These are phyloP conservation scores for Colletotrichum limetticola DNA, from an alignment of 2,329 filamentous ascomycete genomes.

Conservation along the genomic window DNA sequence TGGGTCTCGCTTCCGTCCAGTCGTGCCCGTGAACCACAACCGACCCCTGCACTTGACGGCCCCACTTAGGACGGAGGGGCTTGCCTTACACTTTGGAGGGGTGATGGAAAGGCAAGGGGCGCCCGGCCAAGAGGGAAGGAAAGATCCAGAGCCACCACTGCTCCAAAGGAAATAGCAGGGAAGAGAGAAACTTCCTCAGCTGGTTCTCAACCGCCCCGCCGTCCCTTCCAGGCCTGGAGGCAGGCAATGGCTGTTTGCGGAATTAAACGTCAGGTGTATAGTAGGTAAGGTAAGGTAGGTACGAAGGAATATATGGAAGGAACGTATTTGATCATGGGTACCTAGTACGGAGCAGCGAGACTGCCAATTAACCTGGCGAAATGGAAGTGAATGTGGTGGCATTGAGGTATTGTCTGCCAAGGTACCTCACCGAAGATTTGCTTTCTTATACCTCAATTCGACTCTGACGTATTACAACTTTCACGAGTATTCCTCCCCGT, in stretches of 20 bases:
- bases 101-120: constrained; percentile 11
- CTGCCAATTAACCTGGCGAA: neutral
- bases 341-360: neutral
- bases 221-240: neutral
- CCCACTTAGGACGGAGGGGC: constrained; percentile 4
- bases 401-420: neutral
- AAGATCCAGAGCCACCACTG: neutral
- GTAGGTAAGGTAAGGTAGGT: neutral
- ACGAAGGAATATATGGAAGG: neutral
- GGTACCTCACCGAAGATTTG: too few relatives aligned
- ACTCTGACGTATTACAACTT: neutral
- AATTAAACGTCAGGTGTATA: neutral
- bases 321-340: neutral
- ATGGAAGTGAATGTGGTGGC: neutral
- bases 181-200: neutral
- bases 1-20: constrained; percentile 53
- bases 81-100: constrained; percentile 1
- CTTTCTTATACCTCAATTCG: neutral
- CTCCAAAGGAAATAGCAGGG: neutral
- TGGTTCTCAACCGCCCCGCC: neutral
- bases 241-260: neutral
- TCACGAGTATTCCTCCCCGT: neutral
- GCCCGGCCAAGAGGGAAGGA: neutral
- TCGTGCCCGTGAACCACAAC: constrained; percentile 46
- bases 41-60: constrained; percentile 44